Percentiles rank a stretch among this genome's conserved stretches.
Conservation (phyloP, 108 stramenopile genomes). For the Skeletonema menzelii region DNA sequence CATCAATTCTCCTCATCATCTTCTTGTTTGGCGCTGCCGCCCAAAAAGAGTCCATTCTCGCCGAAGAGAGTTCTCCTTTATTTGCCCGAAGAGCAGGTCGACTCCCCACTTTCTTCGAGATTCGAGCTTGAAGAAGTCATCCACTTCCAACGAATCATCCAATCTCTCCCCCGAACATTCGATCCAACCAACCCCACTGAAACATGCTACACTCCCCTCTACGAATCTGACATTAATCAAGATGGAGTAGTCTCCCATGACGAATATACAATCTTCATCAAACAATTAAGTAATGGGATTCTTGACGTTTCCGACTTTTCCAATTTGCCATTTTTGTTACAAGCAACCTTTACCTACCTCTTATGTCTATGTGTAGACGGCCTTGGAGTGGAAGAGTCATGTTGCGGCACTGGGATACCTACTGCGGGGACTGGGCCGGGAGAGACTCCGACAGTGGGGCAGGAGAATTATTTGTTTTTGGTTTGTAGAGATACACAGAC, state of each 20-base stretch:
- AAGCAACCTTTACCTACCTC: constrained; percentile 44
- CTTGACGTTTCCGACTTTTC: constrained; percentile 3
- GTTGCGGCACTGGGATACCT: constrained; percentile 23
- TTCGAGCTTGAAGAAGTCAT: neutral
- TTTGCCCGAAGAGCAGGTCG: too few species aligned
- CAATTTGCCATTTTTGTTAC: constrained; percentile 33
- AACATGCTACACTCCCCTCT: constrained; percentile 28
- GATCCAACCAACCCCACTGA: constrained; percentile 27
- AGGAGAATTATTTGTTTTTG: constrained; percentile 16
- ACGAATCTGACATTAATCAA: constrained; percentile 17
- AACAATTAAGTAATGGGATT: neutral
- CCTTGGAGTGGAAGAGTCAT: neutral
- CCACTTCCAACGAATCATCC: neutral
- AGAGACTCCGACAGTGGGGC: constrained; percentile 13
- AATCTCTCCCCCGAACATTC: constrained; percentile 14
- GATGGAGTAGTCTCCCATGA: constrained; percentile 25
- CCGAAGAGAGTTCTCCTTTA: too few species aligned
- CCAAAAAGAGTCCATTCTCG: too few species aligned
- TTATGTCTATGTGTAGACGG: constrained; percentile 17
- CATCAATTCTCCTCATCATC: too few species aligned
- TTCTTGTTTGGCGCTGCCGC: too few species aligned
- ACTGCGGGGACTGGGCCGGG: constrained; percentile 18
- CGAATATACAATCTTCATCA: constrained; percentile 33
- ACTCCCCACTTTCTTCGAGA: too few species aligned
- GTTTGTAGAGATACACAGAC: constrained; percentile 38